These are phyloP conservation scores for Cucurbita argyrosperma DNA, from an alignment of 306 rosid species.

Conservation along the genomic window DNA sequence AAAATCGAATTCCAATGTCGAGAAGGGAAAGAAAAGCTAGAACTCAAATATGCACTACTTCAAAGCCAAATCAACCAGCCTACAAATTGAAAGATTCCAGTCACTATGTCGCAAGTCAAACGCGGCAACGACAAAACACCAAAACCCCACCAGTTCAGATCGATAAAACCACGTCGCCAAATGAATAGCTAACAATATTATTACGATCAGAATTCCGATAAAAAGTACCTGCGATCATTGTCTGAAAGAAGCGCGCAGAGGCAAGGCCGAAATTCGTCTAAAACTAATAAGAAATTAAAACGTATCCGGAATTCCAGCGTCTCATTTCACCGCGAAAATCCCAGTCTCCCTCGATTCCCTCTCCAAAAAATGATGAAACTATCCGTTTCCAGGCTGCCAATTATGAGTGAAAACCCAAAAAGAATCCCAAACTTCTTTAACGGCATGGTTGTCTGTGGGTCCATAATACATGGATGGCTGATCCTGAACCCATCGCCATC, in stretches of 20 bases:
- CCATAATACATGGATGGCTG: not conserved
- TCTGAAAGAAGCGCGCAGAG: constrained; percentile 13
- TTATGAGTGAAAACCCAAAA: not conserved
- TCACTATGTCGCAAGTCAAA: constrained; percentile 3
- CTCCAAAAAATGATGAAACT: not conserved
- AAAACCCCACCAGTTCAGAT: constrained; percentile 1
- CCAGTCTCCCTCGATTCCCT: not conserved
- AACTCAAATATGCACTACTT: constrained; percentile 16
- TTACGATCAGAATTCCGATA: not conserved
- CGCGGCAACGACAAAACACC: not conserved
- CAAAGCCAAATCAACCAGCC: constrained; percentile 29
- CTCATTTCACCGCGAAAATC: constrained; percentile 7
- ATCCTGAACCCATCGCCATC: not conserved
- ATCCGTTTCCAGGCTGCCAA: constrained; percentile 1
- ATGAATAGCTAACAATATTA: not conserved
- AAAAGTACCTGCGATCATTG: constrained; percentile 20
- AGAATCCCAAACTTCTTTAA: not conserved
- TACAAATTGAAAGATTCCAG: constrained; percentile 12
- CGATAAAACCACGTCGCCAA: constrained; percentile 5
- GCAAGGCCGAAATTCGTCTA: constrained; percentile 23
- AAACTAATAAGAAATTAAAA: constrained; percentile 8
- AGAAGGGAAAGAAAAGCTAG: constrained; percentile 61
- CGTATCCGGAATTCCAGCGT: constrained; percentile 21
- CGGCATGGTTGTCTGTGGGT: constrained; percentile 15
- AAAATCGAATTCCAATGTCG: constrained; percentile 10